Evolutionary conservation across 768 basidiomycete species (phyloP).

Genomic region (Boletus bicolor): DNA sequence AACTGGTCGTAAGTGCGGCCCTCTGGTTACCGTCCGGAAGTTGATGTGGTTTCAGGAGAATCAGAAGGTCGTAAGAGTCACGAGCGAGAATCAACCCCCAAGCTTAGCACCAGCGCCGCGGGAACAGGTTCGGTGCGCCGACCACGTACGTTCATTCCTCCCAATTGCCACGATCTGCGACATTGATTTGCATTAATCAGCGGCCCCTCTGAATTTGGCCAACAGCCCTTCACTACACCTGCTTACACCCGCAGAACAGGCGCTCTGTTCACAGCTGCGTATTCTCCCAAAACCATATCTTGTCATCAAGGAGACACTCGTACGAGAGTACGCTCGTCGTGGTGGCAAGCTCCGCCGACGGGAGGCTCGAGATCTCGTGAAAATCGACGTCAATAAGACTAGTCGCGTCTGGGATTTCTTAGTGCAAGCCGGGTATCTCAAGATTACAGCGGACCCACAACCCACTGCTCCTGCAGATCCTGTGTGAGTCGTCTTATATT

Average conservation of each 20-base stretch:
- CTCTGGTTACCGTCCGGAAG: conserved; percentile 11
- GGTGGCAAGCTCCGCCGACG: conserved; percentile 84
- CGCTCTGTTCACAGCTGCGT: conserved; percentile 82
- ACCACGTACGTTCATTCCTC: conserved; percentile 34
- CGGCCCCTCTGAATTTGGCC: conserved; percentile 80
- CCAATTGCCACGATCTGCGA: neutral
- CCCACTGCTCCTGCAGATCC: conserved; percentile 34
- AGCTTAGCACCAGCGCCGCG: conserved; percentile 35
- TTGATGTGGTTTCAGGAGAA: conserved; percentile 30
- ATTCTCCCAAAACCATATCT: conserved; percentile 96
- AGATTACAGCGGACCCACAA: conserved; percentile 55
- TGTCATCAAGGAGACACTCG: conserved; percentile 90
- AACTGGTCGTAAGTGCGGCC: conserved; percentile 47
- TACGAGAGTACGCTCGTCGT: conserved; percentile 88
- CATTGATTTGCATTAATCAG: conserved; percentile 22
- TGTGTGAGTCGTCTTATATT: conserved; percentile 30
- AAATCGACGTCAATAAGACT: conserved; percentile 92
- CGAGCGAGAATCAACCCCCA: conserved; percentile 61
- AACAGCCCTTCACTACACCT: conserved; percentile 89
- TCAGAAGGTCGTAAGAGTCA: conserved; percentile 54
- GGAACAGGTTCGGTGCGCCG: conserved; percentile 40
- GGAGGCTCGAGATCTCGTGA: conserved; percentile 86
- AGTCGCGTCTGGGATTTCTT: conserved; percentile 92
- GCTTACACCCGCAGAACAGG: conserved; percentile 83
- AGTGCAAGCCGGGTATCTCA: conserved; percentile 79